Base-by-base conservation (phyloP, 2,329 filamentous ascomycete species). In the Atkinsonella hypoxylon region DNA sequence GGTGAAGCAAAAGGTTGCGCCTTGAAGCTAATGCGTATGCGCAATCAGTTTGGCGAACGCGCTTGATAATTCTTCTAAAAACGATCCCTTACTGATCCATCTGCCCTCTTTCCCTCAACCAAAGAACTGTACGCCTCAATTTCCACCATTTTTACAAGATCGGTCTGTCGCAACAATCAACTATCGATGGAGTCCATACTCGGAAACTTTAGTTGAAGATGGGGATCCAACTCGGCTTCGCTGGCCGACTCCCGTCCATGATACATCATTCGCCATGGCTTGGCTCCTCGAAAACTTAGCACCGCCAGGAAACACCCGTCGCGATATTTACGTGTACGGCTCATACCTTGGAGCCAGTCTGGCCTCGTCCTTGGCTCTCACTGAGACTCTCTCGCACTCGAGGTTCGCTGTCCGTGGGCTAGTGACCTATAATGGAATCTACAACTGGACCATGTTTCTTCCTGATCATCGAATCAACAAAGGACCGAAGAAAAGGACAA, bases 361-460 rank as follows among this genome's bases (percentile, higher is more conserved):
- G 8, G 81, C 78, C 30, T 67, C 73, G 13, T 74, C 77, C 1
- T 66, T 83, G 3, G 74, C 79, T 9, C 62, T 84, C 42, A 83
- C 78, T 2, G 78, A 82, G 60, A 66, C 72, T 1, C 67, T 70
- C 43, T 56, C 65, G 2, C 65, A 74, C 49, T 58, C 64, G 13
- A 63, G 58, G 32, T 69, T 77, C 58, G 69, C 67, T 39, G 67
- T 83, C 42, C 70, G 75, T 10, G 79, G 79, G 8, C 62, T 81
- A 32, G 64, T 79, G 15, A 71, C 73, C 8, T 75, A 75, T 62
- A 79, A 83, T 55, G 80, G 78, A 41, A 71, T 83, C 52, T 83
- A 80, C 64, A 76, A 83, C 65, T 83, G 80, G 81, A 79, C 78
- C 51, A 76, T 70, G 61, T 78, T 82, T 52, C 68, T 80, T 11